These are phyloP conservation scores for Ophiostoma quercus DNA, from an alignment of 2,329 filamentous ascomycete species.

Conservation along the genomic window DNA sequence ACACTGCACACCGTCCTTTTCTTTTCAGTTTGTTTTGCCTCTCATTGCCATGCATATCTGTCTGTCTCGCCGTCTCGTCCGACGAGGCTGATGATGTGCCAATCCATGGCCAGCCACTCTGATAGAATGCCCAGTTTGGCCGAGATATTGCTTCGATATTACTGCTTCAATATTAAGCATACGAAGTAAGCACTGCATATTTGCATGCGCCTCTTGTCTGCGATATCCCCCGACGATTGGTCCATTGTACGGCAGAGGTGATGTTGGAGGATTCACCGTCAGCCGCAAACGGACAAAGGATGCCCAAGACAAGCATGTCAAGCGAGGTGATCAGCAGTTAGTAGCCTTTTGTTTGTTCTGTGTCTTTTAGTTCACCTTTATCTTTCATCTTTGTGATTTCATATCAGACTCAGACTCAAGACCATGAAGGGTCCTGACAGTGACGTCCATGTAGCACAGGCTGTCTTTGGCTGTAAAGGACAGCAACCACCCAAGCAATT, in stretches of 20 bases:
- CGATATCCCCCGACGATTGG: background rate
- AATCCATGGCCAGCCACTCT: background rate
- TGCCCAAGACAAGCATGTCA: background rate
- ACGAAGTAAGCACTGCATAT: background rate
- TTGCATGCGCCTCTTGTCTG: background rate
- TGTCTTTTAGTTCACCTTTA: too few species aligned
- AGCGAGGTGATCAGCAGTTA: background rate
- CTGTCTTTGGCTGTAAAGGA: too few species aligned
- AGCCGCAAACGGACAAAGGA: slow-evolving; percentile 11
- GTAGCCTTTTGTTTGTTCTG: background rate
- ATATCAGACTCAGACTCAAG: too few species aligned
- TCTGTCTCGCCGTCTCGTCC: background rate
- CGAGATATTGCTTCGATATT: background rate
- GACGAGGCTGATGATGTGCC: background rate
- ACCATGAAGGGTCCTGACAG: too few species aligned
- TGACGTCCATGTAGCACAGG: background rate
- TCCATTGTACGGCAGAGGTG: background rate
- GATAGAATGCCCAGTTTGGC: background rate
- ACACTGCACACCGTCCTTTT: background rate
- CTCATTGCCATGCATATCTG: background rate
- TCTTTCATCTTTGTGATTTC: too few species aligned
- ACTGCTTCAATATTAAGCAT: background rate
- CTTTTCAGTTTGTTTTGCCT: background rate
- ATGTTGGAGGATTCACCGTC: slow-evolving; percentile 8
- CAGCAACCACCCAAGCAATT: too few species aligned